Evolutionary conservation across 495 filamentous ascomycete genomes (phyloP), one percentile per base, ranked within the genome.

Genomic region (Trichoderma erinaceum): DNA sequence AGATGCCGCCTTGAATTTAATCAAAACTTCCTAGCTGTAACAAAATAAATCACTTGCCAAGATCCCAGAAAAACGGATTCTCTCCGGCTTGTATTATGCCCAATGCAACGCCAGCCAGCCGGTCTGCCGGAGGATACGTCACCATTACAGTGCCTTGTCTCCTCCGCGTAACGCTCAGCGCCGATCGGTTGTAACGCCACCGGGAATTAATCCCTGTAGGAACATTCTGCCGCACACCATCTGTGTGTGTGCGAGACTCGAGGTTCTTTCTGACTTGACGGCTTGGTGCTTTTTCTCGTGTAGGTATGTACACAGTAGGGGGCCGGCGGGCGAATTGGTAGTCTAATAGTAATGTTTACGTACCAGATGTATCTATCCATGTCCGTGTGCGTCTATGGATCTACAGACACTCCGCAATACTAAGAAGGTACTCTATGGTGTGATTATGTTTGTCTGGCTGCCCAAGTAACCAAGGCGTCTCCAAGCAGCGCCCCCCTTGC

Each of bases 151-250:
- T 16, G 56, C 25, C 56, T 10, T 61, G 56, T 61, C 56, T 27
- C 48, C 56, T 61, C 56, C 56, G 56, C 56, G 56, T 61, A 61
- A 61, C 56, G 25, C 56, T 18, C 56, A 61, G 56, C 56, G 56
- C 56, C 56, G 56, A 61, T 61, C 56, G 23, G 56, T 61, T 35
- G 56, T 23, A 61, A 61, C 35, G 56, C 56, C 56, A 61, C 56
- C 56, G 56, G 56, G 56, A 61, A 61, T 7, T 61, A 61, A 61
- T 61, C 56, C 56, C 56, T 61, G 56, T 21, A 61, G n/a, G 56
- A 32, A 21, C 16, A 11, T 13, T 29, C 56, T 29, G 56, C 44
- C n/a, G 44, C 44, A 48, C 44, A 48, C 44, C 44, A 48, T 48
- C 44, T 48, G 44, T 38, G 35, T 38, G 35, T 38, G 35, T 38